phyloP scores from a whole-genome alignment of 2,329 filamentous ascomycete species.

The Colletotrichum liaoningense region DNA sequence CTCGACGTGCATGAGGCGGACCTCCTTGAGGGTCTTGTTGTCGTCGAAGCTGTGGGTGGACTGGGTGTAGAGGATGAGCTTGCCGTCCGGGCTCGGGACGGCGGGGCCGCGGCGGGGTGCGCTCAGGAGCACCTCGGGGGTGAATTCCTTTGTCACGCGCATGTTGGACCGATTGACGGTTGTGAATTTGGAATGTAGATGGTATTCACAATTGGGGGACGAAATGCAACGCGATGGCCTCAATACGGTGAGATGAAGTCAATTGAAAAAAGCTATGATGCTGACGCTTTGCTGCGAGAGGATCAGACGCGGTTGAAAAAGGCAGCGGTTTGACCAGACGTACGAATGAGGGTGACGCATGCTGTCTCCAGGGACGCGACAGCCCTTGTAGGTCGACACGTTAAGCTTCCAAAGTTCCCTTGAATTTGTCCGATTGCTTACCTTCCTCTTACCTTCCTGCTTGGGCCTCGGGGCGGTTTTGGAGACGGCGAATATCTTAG shows the following conservation, averaged over 20 bases:
- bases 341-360: slow-evolving; percentile 33
- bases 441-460: slow-evolving; percentile 20
- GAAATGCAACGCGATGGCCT: not conserved
- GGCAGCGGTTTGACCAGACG: not conserved
- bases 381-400: not conserved
- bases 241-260: not conserved
- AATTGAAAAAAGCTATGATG: no score
- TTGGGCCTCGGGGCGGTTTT: not conserved
- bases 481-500: not conserved
- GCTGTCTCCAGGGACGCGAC: slow-evolving; percentile 17
- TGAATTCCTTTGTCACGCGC: slow-evolving; percentile 41
- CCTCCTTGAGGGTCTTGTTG: slow-evolving; percentile 45
- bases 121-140: slow-evolving; percentile 46
- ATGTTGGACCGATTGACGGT: slow-evolving; percentile 13
- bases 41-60: slow-evolving; percentile 49
- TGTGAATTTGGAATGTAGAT: no score
- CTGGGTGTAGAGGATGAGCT: slow-evolving; percentile 54
- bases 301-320: not conserved
- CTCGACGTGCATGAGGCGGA: slow-evolving; percentile 48
- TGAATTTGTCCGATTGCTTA: not conserved
- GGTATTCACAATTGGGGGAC: not conserved
- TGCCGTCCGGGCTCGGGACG: slow-evolving; percentile 53
- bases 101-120: slow-evolving; percentile 46
- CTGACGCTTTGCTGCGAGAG: not conserved
- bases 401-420: not conserved